Base-by-base conservation (phyloP, 2,329 filamentous ascomycete genomes). In the Thelonectria olida region DNA sequence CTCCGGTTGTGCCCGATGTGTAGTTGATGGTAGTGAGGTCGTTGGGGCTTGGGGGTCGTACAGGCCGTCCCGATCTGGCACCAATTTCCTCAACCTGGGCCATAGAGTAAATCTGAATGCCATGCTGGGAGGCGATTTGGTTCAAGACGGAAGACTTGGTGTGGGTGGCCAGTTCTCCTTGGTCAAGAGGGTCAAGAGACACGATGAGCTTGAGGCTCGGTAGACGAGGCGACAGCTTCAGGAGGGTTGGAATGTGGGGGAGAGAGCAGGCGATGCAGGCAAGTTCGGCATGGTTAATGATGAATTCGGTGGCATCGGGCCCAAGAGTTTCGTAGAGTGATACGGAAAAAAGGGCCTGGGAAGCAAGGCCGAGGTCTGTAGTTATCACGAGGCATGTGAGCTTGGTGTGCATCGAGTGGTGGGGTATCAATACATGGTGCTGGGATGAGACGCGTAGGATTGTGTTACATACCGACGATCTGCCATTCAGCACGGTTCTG, bases 271-370 rank as follows among this genome's bases (percentile, higher is more conserved):
- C 88, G 38, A 98, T 88, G 72, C 89, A 92, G 60, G 84, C 78
- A 58, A 98, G 81, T 64, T 89, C 85, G 55, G 93, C 88, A 76
- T 98, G 95, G 78, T 96, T 96, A 81, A 98, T 91, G 78, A 99
- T 97, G 80, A 92, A 98, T 80, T 98, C 93, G 58, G 92, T 94
- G 2, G 94, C 88, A 68, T 97, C 92, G 12, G 95, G 90, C 9
- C 95, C 95, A 5, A 99, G 87, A 12, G 95, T 97, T 78, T 98
- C 96, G 82, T 99, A 99, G 51, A 99, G 90, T 5, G 95, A 97
- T 56, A 99, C 93, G 20, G 91, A 92, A 79, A 85, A 98, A 27
- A 98, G 87, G 7, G 90, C 88, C 78, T 98, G 96, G 12, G 93
- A 96, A 80, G 92, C 88, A 75, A 92, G 90, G 38, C 88, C 96